Percentiles rank a stretch among this genome's conserved stretches.
Conservation (phyloP, 352 stramenopile genomes). For the Plasmopara muralis region DNA sequence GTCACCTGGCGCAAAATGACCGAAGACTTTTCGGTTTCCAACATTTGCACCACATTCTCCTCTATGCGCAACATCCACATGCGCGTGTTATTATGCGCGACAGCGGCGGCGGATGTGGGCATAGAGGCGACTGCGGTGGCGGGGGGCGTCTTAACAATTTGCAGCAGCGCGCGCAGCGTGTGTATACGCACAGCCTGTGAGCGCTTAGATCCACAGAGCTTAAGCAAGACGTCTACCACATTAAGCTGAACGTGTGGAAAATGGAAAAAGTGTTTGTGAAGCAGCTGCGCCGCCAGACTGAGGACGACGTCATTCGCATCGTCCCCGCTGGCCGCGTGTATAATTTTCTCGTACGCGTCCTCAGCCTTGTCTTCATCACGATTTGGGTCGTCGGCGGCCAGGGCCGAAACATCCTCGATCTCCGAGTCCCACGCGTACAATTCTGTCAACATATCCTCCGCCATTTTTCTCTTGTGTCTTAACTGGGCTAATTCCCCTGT, state of each 20-base stretch:
- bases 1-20: conserved; percentile 61
- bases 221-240: conserved; percentile 56
- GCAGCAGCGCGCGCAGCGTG: conserved; percentile 57
- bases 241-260: conserved; percentile 75
- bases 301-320: conserved; percentile 42
- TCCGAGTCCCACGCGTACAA: conserved; percentile 63
- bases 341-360: conserved; percentile 72
- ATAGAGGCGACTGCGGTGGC: conserved; percentile 16
- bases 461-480: conserved; percentile 4
- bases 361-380: conserved; percentile 66
- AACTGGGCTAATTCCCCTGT: conserved; percentile 15
- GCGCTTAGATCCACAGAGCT: conserved; percentile 31
- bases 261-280: conserved; percentile 73
- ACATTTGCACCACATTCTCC: conserved; percentile 24
- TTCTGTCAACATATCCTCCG: conserved; percentile 44
- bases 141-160: conserved; percentile 50
- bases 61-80: conserved; percentile 40
- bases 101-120: conserved; percentile 17
- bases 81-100: conserved; percentile 27
- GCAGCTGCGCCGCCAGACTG: conserved; percentile 60
- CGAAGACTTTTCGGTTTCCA: conserved; percentile 42
- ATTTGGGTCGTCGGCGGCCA: conserved; percentile 33
- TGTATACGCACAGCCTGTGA: conserved; percentile 68
- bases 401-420: conserved; percentile 56
- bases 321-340: conserved; percentile 35